Evolutionary conservation across 192 early-diverging fungal species (phyloP), one percentile per base, ranked within the genome.

Genomic region (Pilaira anomala): DNA sequence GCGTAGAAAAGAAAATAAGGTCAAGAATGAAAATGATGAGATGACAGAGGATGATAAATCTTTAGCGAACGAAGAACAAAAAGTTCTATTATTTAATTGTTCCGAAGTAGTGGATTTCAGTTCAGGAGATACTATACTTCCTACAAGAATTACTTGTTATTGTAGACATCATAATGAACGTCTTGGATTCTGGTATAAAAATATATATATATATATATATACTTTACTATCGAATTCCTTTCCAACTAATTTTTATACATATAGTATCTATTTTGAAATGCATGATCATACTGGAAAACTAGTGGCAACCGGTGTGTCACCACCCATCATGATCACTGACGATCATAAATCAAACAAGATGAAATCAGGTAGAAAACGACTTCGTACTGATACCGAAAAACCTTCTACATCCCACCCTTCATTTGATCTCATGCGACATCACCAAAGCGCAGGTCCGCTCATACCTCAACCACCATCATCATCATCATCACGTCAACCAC

Each of bases 111-210:
- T 95, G 19, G 92, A 96, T 68, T 95, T 98, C 58, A 85, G 80
- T 74, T 86, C 87, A 52, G 96, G 96, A 48, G 94, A 96, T 68
- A 85, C 88, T 0, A 85, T 93, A 55, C 78, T 98, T 29, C 94
- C 96, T 22, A 92, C 93, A n/a, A 83, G 96, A 40, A 94, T 98
- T 58, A 97, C 96, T 11, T 98, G 96, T 80, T 98, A 98, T 66
- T 97, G 93, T 73, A 82, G 96, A 12, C 96, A 98, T 66, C 94
- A 96, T 71, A 81, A 85, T 72, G 96, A 98, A 69, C 93, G 95
- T 78, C 76, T 87, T 5, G 96, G 96, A 0, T 98, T 98, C 69
- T 94, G 87, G 74, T 76, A 50, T 19, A 40, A 21, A 0, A 11
- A 19, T 13, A 54, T 25, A 3, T 55, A 7, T n/a, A n/a, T n/a